Evolutionary conservation across 495 filamentous ascomycete species (phyloP).

Genomic region (Aspergillus diversus): DNA sequence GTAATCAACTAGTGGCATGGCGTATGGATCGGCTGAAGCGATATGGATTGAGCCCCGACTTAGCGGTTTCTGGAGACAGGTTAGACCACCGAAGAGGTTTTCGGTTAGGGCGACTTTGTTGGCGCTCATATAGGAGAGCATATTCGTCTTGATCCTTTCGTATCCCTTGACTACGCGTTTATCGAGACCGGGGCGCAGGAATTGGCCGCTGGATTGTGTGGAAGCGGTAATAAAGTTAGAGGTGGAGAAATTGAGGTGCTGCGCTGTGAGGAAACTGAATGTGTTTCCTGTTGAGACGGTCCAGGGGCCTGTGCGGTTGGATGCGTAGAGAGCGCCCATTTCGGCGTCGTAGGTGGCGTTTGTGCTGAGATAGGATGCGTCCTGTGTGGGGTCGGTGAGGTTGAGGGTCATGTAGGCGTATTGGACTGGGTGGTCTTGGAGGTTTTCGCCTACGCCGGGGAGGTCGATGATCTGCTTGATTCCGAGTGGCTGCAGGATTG

Average conservation of each 20-base stretch:
- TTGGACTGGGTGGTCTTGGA: constrained; percentile 55
- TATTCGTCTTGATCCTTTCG: not conserved
- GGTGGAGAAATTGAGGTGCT: constrained; percentile 1
- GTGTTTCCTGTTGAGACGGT: constrained; percentile 8
- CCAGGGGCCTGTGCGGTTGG: constrained; percentile 2
- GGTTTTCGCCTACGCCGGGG: constrained; percentile 56
- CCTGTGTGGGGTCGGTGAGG: constrained; percentile 4
- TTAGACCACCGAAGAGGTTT: constrained; percentile 5
- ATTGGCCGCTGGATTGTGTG: not conserved
- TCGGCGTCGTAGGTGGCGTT: constrained; percentile 11
- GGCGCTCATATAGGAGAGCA: not conserved
- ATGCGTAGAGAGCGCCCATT: constrained; percentile 10
- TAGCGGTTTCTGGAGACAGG: constrained; percentile 11
- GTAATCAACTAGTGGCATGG: constrained; percentile 3
- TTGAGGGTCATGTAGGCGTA: not conserved
- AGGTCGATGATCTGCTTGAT: constrained; percentile 49
- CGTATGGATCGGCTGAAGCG: constrained; percentile 1
- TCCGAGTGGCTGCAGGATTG: constrained; percentile 43
- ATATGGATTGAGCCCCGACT: constrained; percentile 5
- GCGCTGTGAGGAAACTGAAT: constrained; percentile 1
- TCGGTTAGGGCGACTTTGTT: constrained; percentile 4
- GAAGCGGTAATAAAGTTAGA: not conserved
- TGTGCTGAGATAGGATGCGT: not conserved
- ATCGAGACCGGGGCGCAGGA: not conserved
- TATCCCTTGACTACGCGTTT: not conserved